phyloP scores from a whole-genome alignment of 805 yeast species.

The Komagataella kurtzmanii region DNA sequence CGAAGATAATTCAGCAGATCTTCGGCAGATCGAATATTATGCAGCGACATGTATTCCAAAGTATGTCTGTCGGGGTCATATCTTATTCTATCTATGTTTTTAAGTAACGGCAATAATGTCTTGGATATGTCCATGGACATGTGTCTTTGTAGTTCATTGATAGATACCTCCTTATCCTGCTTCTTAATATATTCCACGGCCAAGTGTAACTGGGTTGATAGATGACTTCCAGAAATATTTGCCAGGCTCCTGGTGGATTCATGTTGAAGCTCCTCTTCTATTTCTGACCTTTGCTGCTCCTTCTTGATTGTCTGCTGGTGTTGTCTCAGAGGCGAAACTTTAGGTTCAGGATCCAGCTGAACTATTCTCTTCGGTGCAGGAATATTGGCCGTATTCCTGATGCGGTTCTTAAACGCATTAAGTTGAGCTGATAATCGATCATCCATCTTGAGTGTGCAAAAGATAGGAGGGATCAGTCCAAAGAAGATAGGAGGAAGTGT shows the following conservation, averaged over 20 bases:
- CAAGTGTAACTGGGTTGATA: conserved; percentile 75
- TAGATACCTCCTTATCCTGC: conserved; percentile 55
- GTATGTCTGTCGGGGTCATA: conserved; percentile 51
- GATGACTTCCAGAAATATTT: conserved; percentile 30
- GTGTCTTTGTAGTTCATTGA: conserved; percentile 53
- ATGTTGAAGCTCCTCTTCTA: background rate
- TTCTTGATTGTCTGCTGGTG: conserved; percentile 5
- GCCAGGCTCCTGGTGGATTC: conserved; percentile 2
- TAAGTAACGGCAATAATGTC: conserved; percentile 56
- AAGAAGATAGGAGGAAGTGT: no score
- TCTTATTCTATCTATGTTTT: conserved; percentile 65
- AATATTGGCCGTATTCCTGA: conserved; percentile 39
- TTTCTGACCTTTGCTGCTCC: conserved; percentile 4
- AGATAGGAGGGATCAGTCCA: background rate
- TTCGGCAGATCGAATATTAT: conserved; percentile 71
- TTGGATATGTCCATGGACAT: conserved; percentile 46
- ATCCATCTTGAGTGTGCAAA: conserved; percentile 9
- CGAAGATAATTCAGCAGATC: conserved; percentile 65
- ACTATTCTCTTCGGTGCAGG: conserved; percentile 21
- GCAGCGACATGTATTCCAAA: conserved; percentile 78
- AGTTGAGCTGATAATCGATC: conserved; percentile 27
- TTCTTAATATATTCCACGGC: conserved; percentile 83
- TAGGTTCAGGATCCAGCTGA: conserved; percentile 1
- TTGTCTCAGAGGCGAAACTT: conserved; percentile 5
- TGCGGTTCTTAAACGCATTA: conserved; percentile 50